phyloP scores from a whole-genome alignment of 768 basidiomycete genomes.

The Agaricus sinodeliciosus region DNA sequence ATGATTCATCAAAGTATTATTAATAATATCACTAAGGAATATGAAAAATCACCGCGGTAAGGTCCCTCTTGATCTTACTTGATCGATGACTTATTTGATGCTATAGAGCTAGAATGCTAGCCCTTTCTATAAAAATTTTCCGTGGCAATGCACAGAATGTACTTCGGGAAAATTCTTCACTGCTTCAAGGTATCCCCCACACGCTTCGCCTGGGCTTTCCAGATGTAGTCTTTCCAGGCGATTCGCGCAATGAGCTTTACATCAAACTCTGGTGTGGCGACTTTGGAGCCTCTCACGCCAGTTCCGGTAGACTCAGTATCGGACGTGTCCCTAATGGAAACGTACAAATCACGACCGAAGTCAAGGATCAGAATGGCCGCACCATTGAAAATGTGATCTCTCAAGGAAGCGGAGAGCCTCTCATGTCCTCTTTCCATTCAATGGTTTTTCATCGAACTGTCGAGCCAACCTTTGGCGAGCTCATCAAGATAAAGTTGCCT shows the following conservation, averaged over 20 bases:
- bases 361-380: conserved; percentile 65
- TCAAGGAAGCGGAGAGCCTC: conserved; percentile 80
- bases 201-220: conserved; percentile 90
- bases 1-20: conserved; percentile 96
- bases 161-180: conserved; percentile 75
- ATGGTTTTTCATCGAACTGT: conserved; percentile 87
- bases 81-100: conserved; percentile 4
- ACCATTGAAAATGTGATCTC: conserved; percentile 67
- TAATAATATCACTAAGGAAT: conserved; percentile 68
- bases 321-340: conserved; percentile 55
- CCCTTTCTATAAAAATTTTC: conserved; percentile 81
- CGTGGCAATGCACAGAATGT: conserved; percentile 74
- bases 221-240: conserved; percentile 92
- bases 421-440: conserved; percentile 77
- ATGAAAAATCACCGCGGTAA: conserved; percentile 76
- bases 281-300: conserved; percentile 53
- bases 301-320: conserved; percentile 50
- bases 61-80: conserved; percentile 15
- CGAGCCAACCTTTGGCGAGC: conserved; percentile 88
- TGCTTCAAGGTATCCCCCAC: conserved; percentile 75
- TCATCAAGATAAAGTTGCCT: conserved; percentile 82
- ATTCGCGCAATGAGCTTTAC: conserved; percentile 91
- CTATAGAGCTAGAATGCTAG: conserved; percentile 76
- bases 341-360: conserved; percentile 88
- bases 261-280: conserved; percentile 95